phyloP scores from a whole-genome alignment of 83 land plant species.

The Larix sibirica region DNA sequence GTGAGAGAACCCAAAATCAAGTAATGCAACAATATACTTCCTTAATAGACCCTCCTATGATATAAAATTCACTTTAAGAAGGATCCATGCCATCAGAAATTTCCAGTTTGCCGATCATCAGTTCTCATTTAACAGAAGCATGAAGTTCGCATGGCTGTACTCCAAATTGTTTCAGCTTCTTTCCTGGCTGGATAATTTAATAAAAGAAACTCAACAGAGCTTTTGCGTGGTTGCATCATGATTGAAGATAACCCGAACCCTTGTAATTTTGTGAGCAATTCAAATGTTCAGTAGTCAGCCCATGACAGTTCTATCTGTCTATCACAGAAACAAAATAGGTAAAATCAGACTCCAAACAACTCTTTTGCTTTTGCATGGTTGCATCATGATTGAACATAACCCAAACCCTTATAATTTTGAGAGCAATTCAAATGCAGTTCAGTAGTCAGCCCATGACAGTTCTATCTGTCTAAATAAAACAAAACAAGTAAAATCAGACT shows the following conservation, averaged over 20 bases:
- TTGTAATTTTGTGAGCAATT: background rate
- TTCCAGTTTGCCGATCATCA: background rate
- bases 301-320: background rate
- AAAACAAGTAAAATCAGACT: background rate
- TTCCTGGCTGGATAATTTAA: background rate
- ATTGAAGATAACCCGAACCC: background rate
- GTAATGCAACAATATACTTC: no score
- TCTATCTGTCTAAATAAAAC: background rate
- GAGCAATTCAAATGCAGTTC: background rate
- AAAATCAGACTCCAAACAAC: conserved; percentile 1
- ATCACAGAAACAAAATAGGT: background rate
- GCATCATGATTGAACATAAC: conserved; percentile 9
- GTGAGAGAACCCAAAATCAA: no score
- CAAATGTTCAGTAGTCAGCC: background rate
- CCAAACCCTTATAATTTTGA: background rate
- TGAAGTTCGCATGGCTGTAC: conserved; percentile 9
- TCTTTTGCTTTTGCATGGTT: background rate
- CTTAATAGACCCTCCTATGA: no score
- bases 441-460: background rate
- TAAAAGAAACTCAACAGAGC: background rate
- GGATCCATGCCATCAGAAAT: background rate
- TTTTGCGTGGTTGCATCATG: conserved; percentile 4
- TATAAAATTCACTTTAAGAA: background rate
- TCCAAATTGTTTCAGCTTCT: conserved; percentile 5
- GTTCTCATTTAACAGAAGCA: background rate